Percentiles rank a stretch among this genome's conserved stretches.
Evolutionary conservation across 148 eudicot genomes (phyloP).

Genomic region (Amaranthus palmeri): DNA sequence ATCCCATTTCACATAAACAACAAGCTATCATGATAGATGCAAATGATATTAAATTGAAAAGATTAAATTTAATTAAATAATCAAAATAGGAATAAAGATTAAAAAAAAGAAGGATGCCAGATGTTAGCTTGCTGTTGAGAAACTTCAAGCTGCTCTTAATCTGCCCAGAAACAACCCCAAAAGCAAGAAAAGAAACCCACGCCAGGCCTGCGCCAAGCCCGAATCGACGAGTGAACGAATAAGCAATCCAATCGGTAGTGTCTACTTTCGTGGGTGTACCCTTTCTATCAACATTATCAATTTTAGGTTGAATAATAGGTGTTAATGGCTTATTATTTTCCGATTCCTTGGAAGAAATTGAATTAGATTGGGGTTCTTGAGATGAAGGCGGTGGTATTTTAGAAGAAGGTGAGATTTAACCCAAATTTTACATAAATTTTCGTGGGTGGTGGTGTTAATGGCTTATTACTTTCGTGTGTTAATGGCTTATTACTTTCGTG

Average conservation of each 20-base stretch:
- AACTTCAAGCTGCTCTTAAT: constrained; percentile 68
- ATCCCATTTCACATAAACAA: no score
- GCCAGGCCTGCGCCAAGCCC: constrained; percentile 91
- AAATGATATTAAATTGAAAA: no score
- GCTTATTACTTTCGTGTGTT: no score
- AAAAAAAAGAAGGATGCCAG: constrained; percentile 29
- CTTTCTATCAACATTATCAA: background rate
- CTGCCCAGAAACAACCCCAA: constrained; percentile 74
- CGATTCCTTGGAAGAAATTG: constrained; percentile 23
- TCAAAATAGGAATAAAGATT: background rate
- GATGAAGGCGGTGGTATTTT: constrained; percentile 20
- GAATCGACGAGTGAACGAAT: constrained; percentile 61
- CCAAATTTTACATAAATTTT: no score
- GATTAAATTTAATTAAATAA: no score
- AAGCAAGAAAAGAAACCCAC: constrained; percentile 72
- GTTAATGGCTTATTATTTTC: constrained; percentile 16
- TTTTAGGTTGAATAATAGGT: constrained; percentile 14
- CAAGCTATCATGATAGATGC: no score
- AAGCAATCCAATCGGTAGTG: constrained; percentile 76
- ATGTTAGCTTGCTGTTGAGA: constrained; percentile 61
- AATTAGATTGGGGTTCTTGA: constrained; percentile 25
- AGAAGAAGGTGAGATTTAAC: constrained; percentile 27
- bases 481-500: no score
- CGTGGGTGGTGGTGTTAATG: no score
- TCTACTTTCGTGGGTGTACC: constrained; percentile 24